A percentile compares a stretch with the other conserved stretches of the same genome.
These are phyloP conservation scores for Phylloporus arenicola DNA, from an alignment of 768 basidiomycete genomes.

Conservation along the genomic window DNA sequence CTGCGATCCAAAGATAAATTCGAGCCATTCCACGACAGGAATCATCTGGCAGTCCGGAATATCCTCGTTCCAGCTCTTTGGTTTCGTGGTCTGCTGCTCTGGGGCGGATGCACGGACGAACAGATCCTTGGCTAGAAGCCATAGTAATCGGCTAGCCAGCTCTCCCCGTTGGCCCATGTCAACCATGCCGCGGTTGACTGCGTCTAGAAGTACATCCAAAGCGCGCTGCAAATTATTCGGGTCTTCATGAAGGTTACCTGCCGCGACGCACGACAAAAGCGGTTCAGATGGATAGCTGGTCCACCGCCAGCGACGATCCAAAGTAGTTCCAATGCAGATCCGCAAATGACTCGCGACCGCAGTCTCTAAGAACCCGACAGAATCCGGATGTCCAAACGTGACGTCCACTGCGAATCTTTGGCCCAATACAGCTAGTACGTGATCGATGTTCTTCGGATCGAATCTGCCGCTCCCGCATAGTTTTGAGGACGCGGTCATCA, in stretches of 20 bases:
- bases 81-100: neutral
- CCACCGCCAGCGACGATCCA: neutral
- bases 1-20: slow-evolving; percentile 7
- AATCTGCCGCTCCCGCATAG: neutral
- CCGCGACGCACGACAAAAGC: slow-evolving; percentile 5
- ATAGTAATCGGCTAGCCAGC: neutral
- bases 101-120: neutral
- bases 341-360: slow-evolving; percentile 2
- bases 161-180: neutral
- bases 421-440: neutral
- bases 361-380: neutral
- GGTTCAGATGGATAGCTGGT: slow-evolving; percentile 13
- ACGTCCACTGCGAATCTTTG: neutral
- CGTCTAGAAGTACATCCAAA: neutral
- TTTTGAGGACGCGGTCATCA: neutral
- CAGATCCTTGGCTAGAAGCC: slow-evolving; percentile 1
- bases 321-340: neutral
- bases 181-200: slow-evolving; percentile 1
- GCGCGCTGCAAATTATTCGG: neutral
- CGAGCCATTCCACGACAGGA: slow-evolving; percentile 7
- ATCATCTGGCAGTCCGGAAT: slow-evolving; percentile 11
- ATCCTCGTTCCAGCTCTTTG: slow-evolving; percentile 4
- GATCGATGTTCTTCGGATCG: neutral
- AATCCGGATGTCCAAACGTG: neutral
- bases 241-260: neutral